Base-by-base conservation (phyloP, 2,329 filamentous ascomycete species). In the Ceratocystis smalleyi region DNA sequence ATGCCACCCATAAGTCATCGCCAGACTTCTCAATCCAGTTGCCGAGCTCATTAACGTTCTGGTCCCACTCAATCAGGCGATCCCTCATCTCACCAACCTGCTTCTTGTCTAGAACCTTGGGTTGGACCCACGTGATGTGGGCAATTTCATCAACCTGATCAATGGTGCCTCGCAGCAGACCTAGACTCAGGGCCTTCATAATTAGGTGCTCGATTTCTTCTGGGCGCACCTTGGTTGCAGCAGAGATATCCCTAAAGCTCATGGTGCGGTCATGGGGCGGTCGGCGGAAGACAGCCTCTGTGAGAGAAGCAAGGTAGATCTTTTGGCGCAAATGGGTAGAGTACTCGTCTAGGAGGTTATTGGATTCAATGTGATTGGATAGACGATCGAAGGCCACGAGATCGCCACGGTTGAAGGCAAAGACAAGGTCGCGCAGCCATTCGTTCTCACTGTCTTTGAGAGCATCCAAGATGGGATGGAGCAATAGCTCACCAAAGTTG, bases 401-500 rank as follows among this genome's bases (percentile, higher is more conserved):
- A 72, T 99, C 94, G 69, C 94, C 94, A 59, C 91, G 86, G 79
- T 99, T 99, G 80, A 96, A 99, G 66, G 94, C 91, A 72, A 96
- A 95, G 57, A 99, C 84, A n/a, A 99, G 85, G 54, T 96, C 89
- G 68, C 91, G 88, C 68, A 99, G 82, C 94, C 94, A 99, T 62
- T 85, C 80, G 73, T 95, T 83, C 51, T 86, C 82, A 70, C 86
- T 83, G 71, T 80, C 80, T 27, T 74, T 72, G 62, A 99, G 83
- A 22, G 88, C 86, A 72, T 96, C 89, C 68, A 99, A 85, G 72
- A 99, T 95, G 2, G 94, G 94, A 74, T 99, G 94, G 69, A 99
- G 83, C 40, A 99, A 84, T n/a, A 99, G 86, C 79, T 99, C 94
- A 74, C 94, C 94, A 71, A 99, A 99, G 79, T 99, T 99, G 83